phyloP scores from a whole-genome alignment of 164 flowering plant genomes.

The Cinnamomum chago region DNA sequence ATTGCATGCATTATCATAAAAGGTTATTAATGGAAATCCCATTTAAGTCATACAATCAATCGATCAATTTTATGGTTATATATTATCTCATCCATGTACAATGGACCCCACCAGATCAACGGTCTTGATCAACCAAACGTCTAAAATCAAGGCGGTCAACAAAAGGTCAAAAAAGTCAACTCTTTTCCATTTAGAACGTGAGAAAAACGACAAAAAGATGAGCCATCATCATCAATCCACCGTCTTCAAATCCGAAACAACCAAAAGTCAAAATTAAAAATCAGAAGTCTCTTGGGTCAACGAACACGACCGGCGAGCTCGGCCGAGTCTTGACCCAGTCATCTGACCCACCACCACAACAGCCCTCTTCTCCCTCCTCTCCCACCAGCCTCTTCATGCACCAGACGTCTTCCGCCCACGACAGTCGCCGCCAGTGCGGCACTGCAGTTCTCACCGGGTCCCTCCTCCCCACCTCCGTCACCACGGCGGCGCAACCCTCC shows the following conservation, averaged over 20 bases:
- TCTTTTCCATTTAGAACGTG: not conserved
- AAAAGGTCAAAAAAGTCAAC: not conserved
- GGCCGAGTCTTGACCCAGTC: conserved; percentile 34
- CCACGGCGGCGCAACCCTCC: conserved; percentile 47
- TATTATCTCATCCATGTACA: too few species aligned
- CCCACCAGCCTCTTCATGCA: conserved; percentile 53
- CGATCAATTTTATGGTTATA: too few species aligned
- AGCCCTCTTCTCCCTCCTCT: not conserved
- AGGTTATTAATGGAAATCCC: too few species aligned
- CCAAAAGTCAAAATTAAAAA: not conserved
- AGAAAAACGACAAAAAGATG: not conserved
- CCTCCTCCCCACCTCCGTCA: conserved; percentile 58
- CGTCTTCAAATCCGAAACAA: not conserved
- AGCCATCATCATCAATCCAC: not conserved
- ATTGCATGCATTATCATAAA: too few species aligned
- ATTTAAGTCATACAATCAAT: too few species aligned
- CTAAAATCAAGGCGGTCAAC: not conserved
- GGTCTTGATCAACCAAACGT: too few species aligned
- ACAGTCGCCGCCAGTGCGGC: conserved; percentile 67
- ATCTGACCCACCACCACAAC: conserved; percentile 3
- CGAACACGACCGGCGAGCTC: conserved; percentile 27
- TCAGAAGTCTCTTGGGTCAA: conserved; percentile 74
- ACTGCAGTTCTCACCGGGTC: conserved; percentile 51
- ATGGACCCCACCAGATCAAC: too few species aligned
- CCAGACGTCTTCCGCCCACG: conserved; percentile 70